These are phyloP conservation scores for Fomitiporia mediterranea DNA, from an alignment of 1,284 basidiomycete species.

Conservation along the genomic window DNA sequence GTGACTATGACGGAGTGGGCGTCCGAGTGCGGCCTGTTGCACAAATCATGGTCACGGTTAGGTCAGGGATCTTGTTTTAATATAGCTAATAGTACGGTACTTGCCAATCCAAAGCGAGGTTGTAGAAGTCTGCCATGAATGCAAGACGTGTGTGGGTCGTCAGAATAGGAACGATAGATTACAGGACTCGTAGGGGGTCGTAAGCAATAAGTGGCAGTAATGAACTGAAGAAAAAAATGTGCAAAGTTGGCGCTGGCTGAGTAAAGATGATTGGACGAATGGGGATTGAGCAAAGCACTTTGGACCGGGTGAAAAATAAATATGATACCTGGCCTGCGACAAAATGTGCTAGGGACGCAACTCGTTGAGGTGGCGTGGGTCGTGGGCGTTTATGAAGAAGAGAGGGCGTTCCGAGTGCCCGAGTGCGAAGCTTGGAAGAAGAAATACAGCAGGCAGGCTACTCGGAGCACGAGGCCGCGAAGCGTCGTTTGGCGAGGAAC, in stretches of 20 bases:
- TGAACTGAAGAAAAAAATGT: background rate
- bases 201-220: conserved; percentile 3
- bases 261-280: background rate
- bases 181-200: background rate
- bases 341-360: background rate
- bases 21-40: conserved; percentile 51
- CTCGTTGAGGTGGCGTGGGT: background rate
- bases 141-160: background rate
- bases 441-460: background rate
- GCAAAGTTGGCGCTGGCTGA: background rate
- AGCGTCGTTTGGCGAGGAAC: background rate
- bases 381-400: background rate
- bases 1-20: conserved; percentile 64
- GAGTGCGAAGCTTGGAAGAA: background rate
- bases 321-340: conserved; percentile 6
- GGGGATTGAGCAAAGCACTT: background rate
- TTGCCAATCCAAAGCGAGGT: conserved; percentile 22
- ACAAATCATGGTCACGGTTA: conserved; percentile 4
- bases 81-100: background rate
- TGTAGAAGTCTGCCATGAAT: conserved; percentile 21
- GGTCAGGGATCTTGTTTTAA: background rate
- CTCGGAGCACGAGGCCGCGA: too few species aligned
- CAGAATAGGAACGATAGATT: background rate
- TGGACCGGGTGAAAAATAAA: background rate
- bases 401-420: background rate